These are phyloP conservation scores for Serendipita sp. DNA, from an alignment of 768 basidiomycete genomes.

Conservation along the genomic window DNA sequence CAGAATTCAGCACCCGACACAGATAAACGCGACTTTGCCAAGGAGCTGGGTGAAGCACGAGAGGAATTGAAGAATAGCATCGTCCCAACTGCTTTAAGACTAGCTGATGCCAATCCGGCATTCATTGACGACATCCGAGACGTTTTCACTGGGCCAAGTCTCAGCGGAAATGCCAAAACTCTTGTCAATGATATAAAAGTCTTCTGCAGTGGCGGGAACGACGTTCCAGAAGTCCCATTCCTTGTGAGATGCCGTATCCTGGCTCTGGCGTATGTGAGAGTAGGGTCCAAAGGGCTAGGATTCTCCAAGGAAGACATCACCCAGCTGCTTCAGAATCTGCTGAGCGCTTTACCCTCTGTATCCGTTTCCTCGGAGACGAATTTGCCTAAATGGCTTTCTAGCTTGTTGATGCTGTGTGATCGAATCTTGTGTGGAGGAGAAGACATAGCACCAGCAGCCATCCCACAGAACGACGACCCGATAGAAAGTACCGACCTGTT, in stretches of 20 bases:
- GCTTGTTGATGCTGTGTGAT: constrained; percentile 73
- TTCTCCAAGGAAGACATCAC: constrained; percentile 23
- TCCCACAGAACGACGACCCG: constrained; percentile 58
- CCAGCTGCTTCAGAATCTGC: constrained; percentile 46
- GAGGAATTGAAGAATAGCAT: constrained; percentile 49
- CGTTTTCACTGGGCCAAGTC: constrained; percentile 55
- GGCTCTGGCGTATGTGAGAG: constrained; percentile 35
- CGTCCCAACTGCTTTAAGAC: constrained; percentile 47
- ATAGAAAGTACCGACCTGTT: constrained; percentile 29
- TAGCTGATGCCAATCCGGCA: constrained; percentile 76
- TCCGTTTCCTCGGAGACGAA: constrained; percentile 31
- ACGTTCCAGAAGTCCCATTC: constrained; percentile 57
- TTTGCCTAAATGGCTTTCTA: constrained; percentile 74
- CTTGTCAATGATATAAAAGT: constrained; percentile 60
- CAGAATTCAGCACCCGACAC: constrained; percentile 9
- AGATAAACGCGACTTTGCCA: constrained; percentile 12
- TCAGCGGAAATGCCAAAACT: constrained; percentile 42
- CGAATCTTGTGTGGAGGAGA: constrained; percentile 61
- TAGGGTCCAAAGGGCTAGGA: constrained; percentile 18
- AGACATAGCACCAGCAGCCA: constrained; percentile 43
- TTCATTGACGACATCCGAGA: constrained; percentile 78
- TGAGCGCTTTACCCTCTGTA: constrained; percentile 41
- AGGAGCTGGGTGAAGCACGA: constrained; percentile 47
- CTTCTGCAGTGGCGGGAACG: constrained; percentile 47
- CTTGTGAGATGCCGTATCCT: constrained; percentile 73